These are phyloP conservation scores for Symbiodinium natans DNA, from an alignment of 73 alveolate genomes.

Conservation along the genomic window DNA sequence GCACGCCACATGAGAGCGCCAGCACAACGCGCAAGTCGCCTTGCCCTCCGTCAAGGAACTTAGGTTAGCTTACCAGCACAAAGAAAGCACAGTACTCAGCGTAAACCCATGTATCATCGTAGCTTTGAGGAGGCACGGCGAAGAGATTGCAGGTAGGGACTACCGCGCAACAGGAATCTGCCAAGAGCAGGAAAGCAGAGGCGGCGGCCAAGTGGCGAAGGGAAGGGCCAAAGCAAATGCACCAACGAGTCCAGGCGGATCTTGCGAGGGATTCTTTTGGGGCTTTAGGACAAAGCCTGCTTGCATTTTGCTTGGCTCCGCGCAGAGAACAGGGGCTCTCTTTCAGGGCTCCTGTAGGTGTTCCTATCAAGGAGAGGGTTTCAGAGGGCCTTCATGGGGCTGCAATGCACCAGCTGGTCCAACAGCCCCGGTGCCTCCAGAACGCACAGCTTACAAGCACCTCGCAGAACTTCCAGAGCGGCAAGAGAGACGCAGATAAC, in stretches of 20 bases:
- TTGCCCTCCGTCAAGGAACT: not conserved
- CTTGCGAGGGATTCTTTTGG: not conserved
- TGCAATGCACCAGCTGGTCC: not conserved
- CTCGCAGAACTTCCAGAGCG: slow-evolving; percentile 3
- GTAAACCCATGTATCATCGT: not conserved
- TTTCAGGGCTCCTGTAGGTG: slow-evolving; percentile 11
- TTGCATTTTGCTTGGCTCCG: not conserved
- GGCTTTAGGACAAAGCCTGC: not conserved
- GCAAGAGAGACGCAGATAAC: not conserved
- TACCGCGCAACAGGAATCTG: slow-evolving; percentile 6
- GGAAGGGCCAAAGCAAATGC: slow-evolving; percentile 10
- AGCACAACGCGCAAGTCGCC: not conserved
- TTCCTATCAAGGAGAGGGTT: not conserved
- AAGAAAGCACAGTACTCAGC: not conserved
- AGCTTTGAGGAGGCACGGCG: slow-evolving; percentile 8
- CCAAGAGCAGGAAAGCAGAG: slow-evolving; percentile 15
- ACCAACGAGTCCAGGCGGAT: not conserved
- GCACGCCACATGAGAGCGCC: slow-evolving; percentile 1
- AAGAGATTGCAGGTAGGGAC: slow-evolving; percentile 1
- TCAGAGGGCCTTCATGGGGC: not conserved
- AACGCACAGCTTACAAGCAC: not conserved
- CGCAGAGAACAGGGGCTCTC: not conserved
- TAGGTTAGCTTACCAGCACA: not conserved
- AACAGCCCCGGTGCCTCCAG: not conserved
- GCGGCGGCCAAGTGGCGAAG: slow-evolving; percentile 15